Percentiles rank a stretch among this genome's conserved stretches.
phyloP scores from a whole-genome alignment of 1,139 yeast genomes.

The Kodamaea anthophila region DNA sequence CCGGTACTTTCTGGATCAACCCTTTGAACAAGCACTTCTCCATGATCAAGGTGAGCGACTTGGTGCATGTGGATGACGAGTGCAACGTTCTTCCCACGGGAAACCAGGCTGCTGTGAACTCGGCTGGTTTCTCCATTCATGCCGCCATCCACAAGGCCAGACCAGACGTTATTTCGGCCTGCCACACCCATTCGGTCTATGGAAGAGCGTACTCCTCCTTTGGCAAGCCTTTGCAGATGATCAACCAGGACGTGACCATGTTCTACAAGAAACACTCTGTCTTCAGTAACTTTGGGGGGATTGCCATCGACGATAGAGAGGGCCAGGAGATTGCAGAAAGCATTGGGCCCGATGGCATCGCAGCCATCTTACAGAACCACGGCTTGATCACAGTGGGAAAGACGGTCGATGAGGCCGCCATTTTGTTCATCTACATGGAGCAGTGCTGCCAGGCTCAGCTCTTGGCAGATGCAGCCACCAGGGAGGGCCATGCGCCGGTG shows the following conservation, averaged over 20 bases:
- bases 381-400: constrained; percentile 72
- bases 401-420: constrained; percentile 82
- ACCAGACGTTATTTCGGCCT: constrained; percentile 77
- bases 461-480: constrained; percentile 52
- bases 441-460: constrained; percentile 67
- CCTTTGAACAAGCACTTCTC: constrained; percentile 72
- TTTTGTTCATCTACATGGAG: constrained; percentile 57
- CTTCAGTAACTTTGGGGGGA: constrained; percentile 69
- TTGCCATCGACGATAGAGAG: constrained; percentile 69
- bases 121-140: constrained; percentile 80
- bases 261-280: constrained; percentile 65
- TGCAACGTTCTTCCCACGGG: constrained; percentile 67
- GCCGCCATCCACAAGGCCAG: constrained; percentile 70
- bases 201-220: constrained; percentile 75
- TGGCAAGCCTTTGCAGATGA: constrained; percentile 69
- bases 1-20: constrained; percentile 72
- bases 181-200: constrained; percentile 70
- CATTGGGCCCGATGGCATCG: constrained; percentile 54
- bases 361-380: constrained; percentile 67
- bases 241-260: constrained; percentile 71
- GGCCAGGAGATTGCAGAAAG: constrained; percentile 64
- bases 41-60: constrained; percentile 60
- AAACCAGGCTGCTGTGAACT: constrained; percentile 58
- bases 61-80: constrained; percentile 69
- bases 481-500: constrained; percentile 8